phyloP scores from a whole-genome alignment of 2,329 filamentous ascomycete species.

The Proliferodiscus dingleyae region DNA sequence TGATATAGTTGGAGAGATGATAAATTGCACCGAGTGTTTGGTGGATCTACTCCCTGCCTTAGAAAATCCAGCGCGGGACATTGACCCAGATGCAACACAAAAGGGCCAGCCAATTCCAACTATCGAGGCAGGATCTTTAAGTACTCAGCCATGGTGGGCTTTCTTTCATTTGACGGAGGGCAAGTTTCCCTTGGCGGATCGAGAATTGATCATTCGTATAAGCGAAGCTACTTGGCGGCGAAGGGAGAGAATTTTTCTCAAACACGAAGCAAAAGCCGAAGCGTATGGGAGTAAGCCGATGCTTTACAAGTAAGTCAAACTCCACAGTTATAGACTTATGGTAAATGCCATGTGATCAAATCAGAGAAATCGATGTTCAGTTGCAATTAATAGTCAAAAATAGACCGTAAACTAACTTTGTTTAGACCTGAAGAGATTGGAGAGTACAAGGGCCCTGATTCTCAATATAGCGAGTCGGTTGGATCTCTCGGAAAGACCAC shows the following conservation, averaged over 20 bases:
- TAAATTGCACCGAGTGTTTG: neutral
- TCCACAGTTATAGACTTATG: too few relatives aligned
- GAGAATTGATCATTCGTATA: neutral
- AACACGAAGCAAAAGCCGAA: neutral
- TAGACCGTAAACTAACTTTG: neutral
- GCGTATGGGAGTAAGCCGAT: neutral
- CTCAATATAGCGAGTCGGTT: neutral
- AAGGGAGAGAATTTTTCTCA: neutral
- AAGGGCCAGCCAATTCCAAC: neutral
- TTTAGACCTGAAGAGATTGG: neutral
- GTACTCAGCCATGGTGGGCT: neutral
- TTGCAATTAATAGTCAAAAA: neutral
- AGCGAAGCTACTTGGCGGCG: neutral
- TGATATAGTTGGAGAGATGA: neutral
- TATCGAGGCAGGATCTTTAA: neutral
- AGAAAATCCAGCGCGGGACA: neutral
- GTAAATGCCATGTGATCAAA: too few relatives aligned
- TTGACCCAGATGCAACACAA: neutral
- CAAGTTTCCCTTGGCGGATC: neutral
- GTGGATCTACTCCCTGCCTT: neutral
- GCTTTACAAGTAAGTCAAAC: neutral
- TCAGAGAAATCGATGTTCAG: too few relatives aligned
- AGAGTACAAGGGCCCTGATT: neutral
- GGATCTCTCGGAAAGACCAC: neutral
- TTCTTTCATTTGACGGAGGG: neutral